Base-by-base conservation (phyloP, 176 grass and related monocot species). In the Aegilops speltoides region DNA sequence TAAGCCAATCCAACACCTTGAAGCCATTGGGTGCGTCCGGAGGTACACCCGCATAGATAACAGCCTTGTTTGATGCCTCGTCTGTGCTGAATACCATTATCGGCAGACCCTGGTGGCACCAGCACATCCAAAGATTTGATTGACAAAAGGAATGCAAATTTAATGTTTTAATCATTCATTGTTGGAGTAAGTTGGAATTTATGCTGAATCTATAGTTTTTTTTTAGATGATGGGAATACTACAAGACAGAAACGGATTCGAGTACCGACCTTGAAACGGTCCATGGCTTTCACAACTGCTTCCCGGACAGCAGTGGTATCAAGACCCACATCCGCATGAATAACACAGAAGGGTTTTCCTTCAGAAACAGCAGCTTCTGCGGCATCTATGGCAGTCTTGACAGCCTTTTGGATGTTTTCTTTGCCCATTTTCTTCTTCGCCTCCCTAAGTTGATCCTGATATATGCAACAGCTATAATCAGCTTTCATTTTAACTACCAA, bases 31-130 rank as follows among this genome's bases (percentile, higher is more conserved):
- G 65, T 48, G 43, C 48, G 20, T 66, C 88, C 10, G 83, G 61
- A 38, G 96, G 96, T 6, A 96, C 92, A 10, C 88, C 93, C 23
- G 93, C 96, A 48, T 91, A 96, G 4, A 98, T 91, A 2, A 98
- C 90, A 71, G 88, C 90, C 73, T 98, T 98, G 78, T 98, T 98
- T 45, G 76, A 87, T 79, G 86, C 77, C 66, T 83, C 84, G 50
- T 94, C 96, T 1, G 90, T 86, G 71, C 96, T 98, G 84, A 98
- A 98, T 28, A 96, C 82, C 96, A 98, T 98, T 68, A 91, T 89
- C 34, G 92, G 89, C 65, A 52, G 48, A 52, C 48, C 48, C 48
- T 52, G 48, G 15, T 52, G 48, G 15, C 25, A 76, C 15, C 25
- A 76, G 8, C 73, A 46, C 40, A 76, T 50, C 14, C 15, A 54